phyloP scores from a whole-genome alignment of 2,329 filamentous ascomycete species.

The Pseudonectria buxi region DNA sequence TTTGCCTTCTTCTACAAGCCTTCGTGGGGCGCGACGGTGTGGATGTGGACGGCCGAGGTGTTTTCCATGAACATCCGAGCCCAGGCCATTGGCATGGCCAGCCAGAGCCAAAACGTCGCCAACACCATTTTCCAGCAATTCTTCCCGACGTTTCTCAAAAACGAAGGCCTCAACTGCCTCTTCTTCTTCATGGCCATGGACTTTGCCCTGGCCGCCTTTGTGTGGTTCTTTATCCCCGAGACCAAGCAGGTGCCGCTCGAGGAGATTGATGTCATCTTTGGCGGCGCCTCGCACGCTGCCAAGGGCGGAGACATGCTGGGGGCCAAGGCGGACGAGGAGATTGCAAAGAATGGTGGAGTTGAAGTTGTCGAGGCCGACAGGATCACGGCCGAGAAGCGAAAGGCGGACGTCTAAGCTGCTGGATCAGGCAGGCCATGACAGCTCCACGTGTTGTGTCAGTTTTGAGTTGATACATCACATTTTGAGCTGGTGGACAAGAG shows the following conservation, averaged over 20 bases:
- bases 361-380: too few species aligned
- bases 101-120: slow-evolving; percentile 55
- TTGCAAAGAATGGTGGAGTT: too few species aligned
- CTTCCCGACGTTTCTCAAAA: slow-evolving; percentile 60
- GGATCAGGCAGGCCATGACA: too few species aligned
- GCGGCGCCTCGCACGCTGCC: slow-evolving; percentile 24
- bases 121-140: slow-evolving; percentile 64
- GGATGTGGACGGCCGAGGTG: slow-evolving; percentile 65
- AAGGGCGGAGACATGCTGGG: slow-evolving; percentile 23
- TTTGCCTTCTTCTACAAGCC: slow-evolving; percentile 65
- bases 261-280: slow-evolving; percentile 56
- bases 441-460: too few species aligned
- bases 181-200: slow-evolving; percentile 30
- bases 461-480: too few species aligned
- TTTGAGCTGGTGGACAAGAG: too few species aligned
- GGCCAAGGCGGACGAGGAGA: slow-evolving; percentile 4
- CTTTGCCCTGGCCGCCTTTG: slow-evolving; percentile 41
- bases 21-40: slow-evolving; percentile 62
- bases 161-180: slow-evolving; percentile 39
- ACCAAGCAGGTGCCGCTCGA: slow-evolving; percentile 53
- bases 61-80: slow-evolving; percentile 68
- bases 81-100: slow-evolving; percentile 62
- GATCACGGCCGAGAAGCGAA: too few species aligned
- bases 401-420: too few species aligned
- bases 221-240: slow-evolving; percentile 46